Evolutionary conservation across 73 alveolate species (phyloP).

Genomic region (Paramecium biaurelia): DNA sequence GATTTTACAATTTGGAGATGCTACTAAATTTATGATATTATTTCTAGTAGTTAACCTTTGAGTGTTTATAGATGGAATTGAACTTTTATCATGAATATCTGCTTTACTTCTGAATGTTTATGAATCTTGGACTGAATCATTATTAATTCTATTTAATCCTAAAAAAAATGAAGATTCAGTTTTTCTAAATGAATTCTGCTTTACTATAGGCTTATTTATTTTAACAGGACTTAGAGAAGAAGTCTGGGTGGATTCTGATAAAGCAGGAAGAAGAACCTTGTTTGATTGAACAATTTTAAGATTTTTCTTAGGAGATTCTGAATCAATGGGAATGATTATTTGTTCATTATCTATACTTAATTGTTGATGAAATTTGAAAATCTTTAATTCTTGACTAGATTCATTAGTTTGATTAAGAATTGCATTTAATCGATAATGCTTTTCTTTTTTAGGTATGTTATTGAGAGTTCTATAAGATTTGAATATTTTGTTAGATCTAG

Average conservation of each 20-base stretch:
- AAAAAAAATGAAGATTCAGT: neutral
- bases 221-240: constrained; percentile 34
- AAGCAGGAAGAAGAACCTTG: neutral
- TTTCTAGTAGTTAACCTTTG: neutral
- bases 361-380: neutral
- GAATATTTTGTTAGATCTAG: neutral
- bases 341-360: neutral
- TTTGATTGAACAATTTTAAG: neutral
- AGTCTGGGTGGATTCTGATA: constrained; percentile 10
- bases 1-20: neutral
- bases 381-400: neutral
- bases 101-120: neutral
- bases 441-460: neutral
- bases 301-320: neutral
- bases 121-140: neutral
- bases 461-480: neutral
- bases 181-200: neutral
- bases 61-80: neutral
- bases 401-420: neutral
- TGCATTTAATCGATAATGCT: neutral
- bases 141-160: neutral
- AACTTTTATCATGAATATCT: neutral
- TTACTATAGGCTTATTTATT: neutral
- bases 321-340: neutral
- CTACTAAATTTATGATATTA: neutral